phyloP scores from a whole-genome alignment of 805 yeast genomes.

The Metschnikowia dekortorum region DNA sequence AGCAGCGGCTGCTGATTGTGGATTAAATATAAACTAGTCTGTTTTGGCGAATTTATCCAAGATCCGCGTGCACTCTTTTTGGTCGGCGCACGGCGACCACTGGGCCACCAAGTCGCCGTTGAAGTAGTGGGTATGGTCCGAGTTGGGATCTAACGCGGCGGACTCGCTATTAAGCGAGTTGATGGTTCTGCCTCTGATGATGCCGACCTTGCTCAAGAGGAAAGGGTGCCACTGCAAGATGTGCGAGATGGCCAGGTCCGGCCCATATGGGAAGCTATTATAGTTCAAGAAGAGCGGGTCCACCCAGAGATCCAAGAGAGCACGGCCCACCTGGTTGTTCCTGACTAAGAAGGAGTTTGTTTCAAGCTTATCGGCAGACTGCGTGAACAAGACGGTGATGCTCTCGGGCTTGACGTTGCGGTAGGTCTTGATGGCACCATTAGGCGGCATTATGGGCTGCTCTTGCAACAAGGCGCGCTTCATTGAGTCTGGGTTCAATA shows the following conservation, averaged over 20 bases:
- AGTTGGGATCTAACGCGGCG: conserved; percentile 13
- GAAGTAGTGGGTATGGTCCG: conserved; percentile 48
- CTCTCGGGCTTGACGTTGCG: conserved; percentile 51
- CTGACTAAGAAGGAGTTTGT: conserved; percentile 68
- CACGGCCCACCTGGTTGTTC: conserved; percentile 60
- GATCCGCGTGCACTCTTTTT: neutral
- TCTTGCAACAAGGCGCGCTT: conserved; percentile 62
- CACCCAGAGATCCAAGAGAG: conserved; percentile 74
- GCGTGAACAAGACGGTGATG: conserved; percentile 63
- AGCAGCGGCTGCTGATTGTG: neutral
- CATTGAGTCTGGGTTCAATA: conserved; percentile 58
- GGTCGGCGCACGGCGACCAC: conserved; percentile 52
- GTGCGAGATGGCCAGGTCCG: conserved; percentile 75
- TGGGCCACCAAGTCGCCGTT: conserved; percentile 66
- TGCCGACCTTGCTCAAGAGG: conserved; percentile 63
- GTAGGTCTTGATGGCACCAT: conserved; percentile 65
- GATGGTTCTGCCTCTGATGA: conserved; percentile 53
- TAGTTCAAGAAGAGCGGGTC: conserved; percentile 69
- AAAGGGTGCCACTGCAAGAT: conserved; percentile 93
- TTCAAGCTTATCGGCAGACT: conserved; percentile 58
- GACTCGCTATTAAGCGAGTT: conserved; percentile 23
- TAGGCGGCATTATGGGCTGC: conserved; percentile 68
- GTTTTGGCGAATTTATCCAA: neutral
- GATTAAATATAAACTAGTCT: neutral
- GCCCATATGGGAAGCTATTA: conserved; percentile 53